Percentiles rank a stretch among this genome's conserved stretches.
Evolutionary conservation across 176 grass and related monocot genomes (phyloP).

Genomic region (Carex pumila): DNA sequence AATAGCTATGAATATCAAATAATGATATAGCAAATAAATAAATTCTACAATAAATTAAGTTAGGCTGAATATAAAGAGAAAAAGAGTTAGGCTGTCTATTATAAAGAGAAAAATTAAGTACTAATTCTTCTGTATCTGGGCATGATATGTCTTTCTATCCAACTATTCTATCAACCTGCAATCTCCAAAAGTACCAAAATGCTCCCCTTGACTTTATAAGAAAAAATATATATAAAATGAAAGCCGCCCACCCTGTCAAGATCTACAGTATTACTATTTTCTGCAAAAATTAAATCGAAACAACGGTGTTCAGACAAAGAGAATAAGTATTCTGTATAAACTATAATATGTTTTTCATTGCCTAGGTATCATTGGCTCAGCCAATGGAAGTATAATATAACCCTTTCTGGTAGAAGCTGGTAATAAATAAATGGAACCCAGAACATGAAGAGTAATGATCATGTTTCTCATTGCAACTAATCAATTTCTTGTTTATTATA

Average conservation of each 20-base stretch:
- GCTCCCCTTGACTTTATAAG: neutral
- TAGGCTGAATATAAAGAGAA: too few species aligned
- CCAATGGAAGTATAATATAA: neutral
- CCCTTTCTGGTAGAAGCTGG: neutral
- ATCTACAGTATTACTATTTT: neutral
- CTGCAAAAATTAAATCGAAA: neutral
- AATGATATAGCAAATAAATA: neutral
- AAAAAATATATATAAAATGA: too few species aligned
- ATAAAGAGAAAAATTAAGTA: neutral
- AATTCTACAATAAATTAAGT: too few species aligned
- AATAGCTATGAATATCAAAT: neutral
- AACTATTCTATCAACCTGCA: neutral
- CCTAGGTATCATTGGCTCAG: too few species aligned
- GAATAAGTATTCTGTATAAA: neutral
- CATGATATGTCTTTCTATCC: neutral
- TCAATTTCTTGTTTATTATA: neutral
- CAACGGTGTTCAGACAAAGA: neutral
- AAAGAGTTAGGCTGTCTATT: neutral
- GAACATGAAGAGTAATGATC: neutral
- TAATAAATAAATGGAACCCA: neutral
- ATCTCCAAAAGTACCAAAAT: neutral
- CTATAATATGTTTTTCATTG: too few species aligned
- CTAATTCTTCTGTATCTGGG: neutral
- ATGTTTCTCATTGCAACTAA: neutral
- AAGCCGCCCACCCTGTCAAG: neutral